phyloP scores from a whole-genome alignment of 257 asterid species.

The Capsicum rhomboideum region DNA sequence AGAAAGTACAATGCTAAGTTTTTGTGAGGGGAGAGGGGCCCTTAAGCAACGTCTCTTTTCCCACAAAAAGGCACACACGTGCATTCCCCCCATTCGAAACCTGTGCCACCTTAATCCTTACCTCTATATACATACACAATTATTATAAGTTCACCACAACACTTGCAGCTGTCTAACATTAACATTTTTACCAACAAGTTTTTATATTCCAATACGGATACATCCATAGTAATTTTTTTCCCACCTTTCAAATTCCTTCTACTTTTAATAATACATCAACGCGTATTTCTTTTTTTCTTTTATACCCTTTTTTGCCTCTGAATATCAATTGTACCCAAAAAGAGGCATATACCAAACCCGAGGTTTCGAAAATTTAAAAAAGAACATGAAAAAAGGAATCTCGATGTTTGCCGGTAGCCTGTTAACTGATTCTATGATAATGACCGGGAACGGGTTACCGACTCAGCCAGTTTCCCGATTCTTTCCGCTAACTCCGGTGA shows the following conservation, averaged over 20 bases:
- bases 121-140: not conserved
- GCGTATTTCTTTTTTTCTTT: not conserved
- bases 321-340: constrained; percentile 23
- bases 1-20: not conserved
- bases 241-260: not conserved
- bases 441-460: constrained; percentile 50
- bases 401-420: constrained; percentile 37
- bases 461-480: constrained; percentile 75
- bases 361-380: constrained; percentile 30
- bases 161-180: not conserved
- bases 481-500: constrained; percentile 68
- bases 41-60: constrained; percentile 26
- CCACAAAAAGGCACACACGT: constrained; percentile 39
- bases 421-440: constrained; percentile 22
- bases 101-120: constrained; percentile 19
- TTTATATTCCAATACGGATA: not conserved
- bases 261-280: not conserved
- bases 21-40: constrained; percentile 8
- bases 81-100: constrained; percentile 25
- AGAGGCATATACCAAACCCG: constrained; percentile 34
- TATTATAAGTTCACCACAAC: not conserved
- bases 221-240: not conserved
- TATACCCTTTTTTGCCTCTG: constrained; percentile 2
- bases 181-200: not conserved
- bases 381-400: constrained; percentile 27